Evolutionary conservation across 148 eudicot genomes (phyloP), one percentile per base, ranked within the genome.

Genomic region (Mesembryanthemum crystallinum): DNA sequence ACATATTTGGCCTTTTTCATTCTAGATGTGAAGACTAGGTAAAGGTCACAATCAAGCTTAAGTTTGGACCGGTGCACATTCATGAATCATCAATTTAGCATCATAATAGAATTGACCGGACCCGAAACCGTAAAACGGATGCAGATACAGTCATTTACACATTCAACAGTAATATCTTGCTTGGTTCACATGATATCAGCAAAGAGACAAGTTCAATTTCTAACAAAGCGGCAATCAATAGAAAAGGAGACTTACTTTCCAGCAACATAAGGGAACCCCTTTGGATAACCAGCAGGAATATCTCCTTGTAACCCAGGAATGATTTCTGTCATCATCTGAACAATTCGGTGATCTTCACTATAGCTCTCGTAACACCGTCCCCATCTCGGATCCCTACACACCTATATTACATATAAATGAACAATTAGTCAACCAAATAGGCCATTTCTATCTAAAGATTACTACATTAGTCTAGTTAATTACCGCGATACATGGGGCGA

Each of bases 271-370:
- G 97, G 93, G 20, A 83, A 82, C 12, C 86, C 82, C 80, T 86
- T 81, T 3, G 70, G 86, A 77, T 80, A 85, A 43, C 79, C 73
- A 27, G 86, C 85, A 21, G 97, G 92, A 17, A 84, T 4, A 52
- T 90, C 90, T 78, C 97, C 97, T 86, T 92, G 97, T 81, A 92
- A 84, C 7, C 97, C 97, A 1, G 97, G 93, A 47, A 92, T 90
- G 52, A 92, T 76, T 67, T 89, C 93, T 8, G 97, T 92, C 97
- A 92, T 87, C 87, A 79, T 82, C 71, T 82, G 95, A 69, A 90
- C 97, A 49, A 92, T 86, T 47, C 35, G 81, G 43, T 77, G 92
- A 80, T 92, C 97, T 76, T 91, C 96, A 39, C 97, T 92, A 42
- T 90, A 92, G 78, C 97, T 92, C 81, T 92, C 97, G 25, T 87